Base-by-base conservation (phyloP, 1,284 basidiomycete genomes). In the Hemileia vastatrix region DNA sequence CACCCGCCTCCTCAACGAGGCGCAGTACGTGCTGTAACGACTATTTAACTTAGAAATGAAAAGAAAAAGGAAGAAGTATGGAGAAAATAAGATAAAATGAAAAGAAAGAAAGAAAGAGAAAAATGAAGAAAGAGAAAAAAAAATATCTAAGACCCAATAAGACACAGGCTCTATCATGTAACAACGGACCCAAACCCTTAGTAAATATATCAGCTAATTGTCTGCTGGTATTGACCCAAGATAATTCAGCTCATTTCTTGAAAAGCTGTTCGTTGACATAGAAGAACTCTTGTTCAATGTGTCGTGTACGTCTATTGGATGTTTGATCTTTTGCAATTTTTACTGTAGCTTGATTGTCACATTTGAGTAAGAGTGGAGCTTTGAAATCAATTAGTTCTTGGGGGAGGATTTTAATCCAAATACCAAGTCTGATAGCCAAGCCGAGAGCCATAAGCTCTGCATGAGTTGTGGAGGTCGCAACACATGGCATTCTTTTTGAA, bases 281-380 rank as follows among this genome's bases (percentile, higher is more conserved):
- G 27, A 53, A 53, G 27, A 31, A 53, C 2, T 53, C 51, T n/a
- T n/a, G 3, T 6, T 47, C 45, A 2, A 48, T 33, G 27, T 57
- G 55, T 3, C 31, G 11, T 4, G 55, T 31, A 1, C n/a, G 11
- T 18, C 48, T 57, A 8, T 31, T 45, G 4, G n/a, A 31, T 2
- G 3, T 15, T n/a, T 24, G 36, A 33, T 57, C 56, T 8, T n/a
- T 21, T 4, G 45, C 47, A 4, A 57, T 19, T 1, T 45, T 15
- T 3, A 57, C 56, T 1, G 56, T 27, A 2, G 56, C 27, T 21
- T 32, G 44, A 21, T 57, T 57, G 21, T 57, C 47, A 33, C 56
- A 57, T 8, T 31, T 15, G 3, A 49, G 6, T 27, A 5, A 6
- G 27, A 33, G 23, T 31, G 51, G 6, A 9, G 19, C 18, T 9